Conservation (phyloP, 345 rosid genomes). For the Turritis glabra region DNA sequence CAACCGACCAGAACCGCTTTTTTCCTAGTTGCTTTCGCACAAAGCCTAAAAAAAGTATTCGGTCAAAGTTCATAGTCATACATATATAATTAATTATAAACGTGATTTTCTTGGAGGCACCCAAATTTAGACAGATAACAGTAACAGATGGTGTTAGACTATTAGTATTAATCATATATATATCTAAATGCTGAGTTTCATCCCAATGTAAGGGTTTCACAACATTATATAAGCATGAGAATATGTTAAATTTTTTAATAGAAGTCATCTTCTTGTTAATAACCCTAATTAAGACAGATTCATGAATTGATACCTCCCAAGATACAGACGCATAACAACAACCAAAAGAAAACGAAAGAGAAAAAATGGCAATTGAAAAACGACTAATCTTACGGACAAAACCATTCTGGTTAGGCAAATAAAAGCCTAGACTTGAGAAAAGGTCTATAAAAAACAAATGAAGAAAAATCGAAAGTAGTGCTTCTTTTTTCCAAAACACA, state of each 20-base stretch:
- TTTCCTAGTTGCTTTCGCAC: background rate
- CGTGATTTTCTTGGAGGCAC: too few relatives aligned
- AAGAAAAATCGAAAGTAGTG: constrained; percentile 15
- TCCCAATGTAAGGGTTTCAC: background rate
- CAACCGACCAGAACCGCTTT: background rate
- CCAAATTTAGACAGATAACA: too few relatives aligned
- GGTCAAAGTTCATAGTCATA: background rate
- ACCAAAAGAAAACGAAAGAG: background rate
- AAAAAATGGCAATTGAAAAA: background rate
- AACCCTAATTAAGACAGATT: background rate
- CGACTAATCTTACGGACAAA: too few relatives aligned
- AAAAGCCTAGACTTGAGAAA: constrained; percentile 12
- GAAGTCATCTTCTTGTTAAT: background rate
- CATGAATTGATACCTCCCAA: background rate
- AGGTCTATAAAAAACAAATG: constrained; percentile 9
- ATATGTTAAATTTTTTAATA: too few relatives aligned
- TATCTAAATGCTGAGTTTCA: background rate
- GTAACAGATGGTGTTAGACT: too few relatives aligned
- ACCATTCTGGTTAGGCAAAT: too few relatives aligned
- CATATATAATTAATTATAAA: too few relatives aligned
- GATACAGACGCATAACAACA: background rate
- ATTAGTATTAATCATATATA: background rate
- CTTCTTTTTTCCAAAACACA: constrained; percentile 2
- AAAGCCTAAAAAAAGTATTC: background rate
- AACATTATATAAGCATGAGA: background rate